Evolutionary conservation across 768 basidiomycete genomes (phyloP), one percentile per base, ranked within the genome.

Genomic region (Suillus lakei): DNA sequence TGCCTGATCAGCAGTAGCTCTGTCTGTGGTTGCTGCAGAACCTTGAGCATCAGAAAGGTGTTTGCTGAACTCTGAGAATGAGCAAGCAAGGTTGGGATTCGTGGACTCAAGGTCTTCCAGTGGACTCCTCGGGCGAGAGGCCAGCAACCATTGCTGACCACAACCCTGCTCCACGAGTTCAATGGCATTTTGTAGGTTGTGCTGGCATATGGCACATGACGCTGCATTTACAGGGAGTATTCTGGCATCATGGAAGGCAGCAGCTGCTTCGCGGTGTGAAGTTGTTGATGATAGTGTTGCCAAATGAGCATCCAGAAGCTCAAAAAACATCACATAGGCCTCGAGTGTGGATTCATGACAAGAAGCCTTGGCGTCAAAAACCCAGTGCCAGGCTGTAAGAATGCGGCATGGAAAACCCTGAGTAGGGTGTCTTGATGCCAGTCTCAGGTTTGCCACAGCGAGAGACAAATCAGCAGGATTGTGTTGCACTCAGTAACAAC

Each of bases 121-220:
- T 16, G 75, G 70, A 21, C 71, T 69, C 6, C 69, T 70, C 5
- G 73, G 71, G 21, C 71, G 67, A 28, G 69, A 60, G 7, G 75
- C 41, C 55, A 76, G 75, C 30, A 66, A 68, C 75, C 76, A 77
- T 6, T 74, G 68, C n/a, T 75, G 62, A 8, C 70, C 72, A 7
- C 72, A 71, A n/a, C n/a, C n/a, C n/a, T n/a, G 70, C 46, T 77
- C 75, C 51, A 76, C 53, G 69, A 74, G 73, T 65, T 74, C 72
- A 4, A 76, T 23, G 5, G 73, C 73, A 23, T 48, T 51, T 41
- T 65, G 54, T 28, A n/a, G 32, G 12, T 66, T 58, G 8, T 41
- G 48, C 4, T 28, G n/a, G 32, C 21, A 41, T 54, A 71, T 54
- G 39, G 72, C 75, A 38, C 61, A 66, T 30, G 65, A 66, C 5